Conservation (phyloP, 805 yeast species). For the Zygoascus biomembranicola region DNA sequence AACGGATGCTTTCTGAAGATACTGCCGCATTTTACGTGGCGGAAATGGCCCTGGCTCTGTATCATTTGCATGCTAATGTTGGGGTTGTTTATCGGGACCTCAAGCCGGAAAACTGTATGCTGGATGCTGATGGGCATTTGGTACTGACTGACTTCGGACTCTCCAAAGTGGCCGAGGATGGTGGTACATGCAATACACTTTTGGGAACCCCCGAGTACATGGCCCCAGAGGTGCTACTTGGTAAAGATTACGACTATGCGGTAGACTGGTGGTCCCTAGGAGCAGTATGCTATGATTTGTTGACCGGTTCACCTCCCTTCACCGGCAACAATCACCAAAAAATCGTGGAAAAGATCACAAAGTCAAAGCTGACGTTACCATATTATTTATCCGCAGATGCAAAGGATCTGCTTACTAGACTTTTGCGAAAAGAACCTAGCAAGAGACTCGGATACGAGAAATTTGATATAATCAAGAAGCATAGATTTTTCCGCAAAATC, state of each 20-base stretch:
- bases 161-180: conserved; percentile 36
- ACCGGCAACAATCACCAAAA: conserved; percentile 73
- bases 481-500: conserved; percentile 68
- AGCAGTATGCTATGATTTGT: conserved; percentile 67
- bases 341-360: conserved; percentile 64
- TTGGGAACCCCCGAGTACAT: conserved; percentile 78
- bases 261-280: conserved; percentile 95
- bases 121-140: conserved; percentile 70
- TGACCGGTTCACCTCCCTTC: conserved; percentile 83
- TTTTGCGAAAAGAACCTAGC: conserved; percentile 60
- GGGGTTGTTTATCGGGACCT: conserved; percentile 84
- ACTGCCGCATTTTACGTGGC: conserved; percentile 72
- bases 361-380: conserved; percentile 58
- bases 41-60: conserved; percentile 68
- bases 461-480: conserved; percentile 47
- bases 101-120: conserved; percentile 82
- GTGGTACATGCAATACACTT: conserved; percentile 44
- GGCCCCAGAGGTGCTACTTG: conserved; percentile 84
- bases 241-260: conserved; percentile 64
- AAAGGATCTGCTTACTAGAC: conserved; percentile 58
- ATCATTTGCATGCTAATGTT: conserved; percentile 57
- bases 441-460: conserved; percentile 57
- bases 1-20: conserved; percentile 45
- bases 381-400: conserved; percentile 73
- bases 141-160: conserved; percentile 83